A percentile compares a stretch with the other conserved stretches of the same genome.
These are phyloP conservation scores for Claviceps sp. DNA, from an alignment of 2,329 filamentous ascomycete species.

Conservation along the genomic window DNA sequence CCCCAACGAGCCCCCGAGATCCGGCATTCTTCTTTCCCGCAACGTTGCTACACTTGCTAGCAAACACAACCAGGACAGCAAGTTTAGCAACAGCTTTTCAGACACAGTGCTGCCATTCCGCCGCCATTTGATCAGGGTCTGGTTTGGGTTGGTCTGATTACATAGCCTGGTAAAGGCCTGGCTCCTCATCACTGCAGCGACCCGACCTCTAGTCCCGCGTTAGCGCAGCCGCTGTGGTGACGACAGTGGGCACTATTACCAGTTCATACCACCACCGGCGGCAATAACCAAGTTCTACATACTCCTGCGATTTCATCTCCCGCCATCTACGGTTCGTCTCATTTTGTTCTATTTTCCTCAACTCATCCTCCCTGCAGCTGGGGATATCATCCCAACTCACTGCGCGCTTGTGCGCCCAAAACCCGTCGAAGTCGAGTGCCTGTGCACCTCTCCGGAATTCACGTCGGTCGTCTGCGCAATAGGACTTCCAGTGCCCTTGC, in stretches of 20 bases:
- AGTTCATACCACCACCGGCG: background rate
- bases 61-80: background rate
- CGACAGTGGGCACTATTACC: background rate
- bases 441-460: background rate
- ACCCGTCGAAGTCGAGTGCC: background rate
- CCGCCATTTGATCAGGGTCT: background rate
- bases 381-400: background rate
- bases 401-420: background rate
- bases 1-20: background rate
- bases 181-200: conserved; percentile 4
- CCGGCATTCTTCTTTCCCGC: background rate
- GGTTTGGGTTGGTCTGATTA: background rate
- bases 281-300: background rate
- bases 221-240: background rate
- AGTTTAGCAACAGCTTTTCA: too few species aligned
- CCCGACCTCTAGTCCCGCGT: background rate
- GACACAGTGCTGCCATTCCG: background rate
- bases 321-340: background rate
- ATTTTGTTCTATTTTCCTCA: background rate
- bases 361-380: background rate
- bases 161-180: background rate
- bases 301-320: background rate
- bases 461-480: background rate
- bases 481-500: background rate
- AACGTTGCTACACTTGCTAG: background rate